These are phyloP conservation scores for Fusarium chuoi DNA, from an alignment of 2,329 filamentous ascomycete species.

Conservation along the genomic window DNA sequence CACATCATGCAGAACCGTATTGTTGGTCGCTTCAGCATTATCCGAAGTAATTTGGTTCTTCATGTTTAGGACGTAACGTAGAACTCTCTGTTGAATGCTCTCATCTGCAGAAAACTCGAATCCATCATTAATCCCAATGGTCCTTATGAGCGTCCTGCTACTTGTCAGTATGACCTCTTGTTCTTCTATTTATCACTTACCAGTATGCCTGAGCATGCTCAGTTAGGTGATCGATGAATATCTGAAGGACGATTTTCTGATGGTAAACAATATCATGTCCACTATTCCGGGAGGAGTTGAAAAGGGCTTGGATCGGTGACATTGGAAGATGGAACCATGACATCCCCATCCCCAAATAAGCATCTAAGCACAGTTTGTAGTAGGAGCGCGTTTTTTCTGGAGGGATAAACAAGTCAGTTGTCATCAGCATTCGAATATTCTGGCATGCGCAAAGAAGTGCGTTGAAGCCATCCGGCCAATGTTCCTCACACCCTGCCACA, in stretches of 20 bases:
- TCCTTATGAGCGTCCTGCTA: constrained; percentile 30
- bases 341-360: constrained; percentile 29
- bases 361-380: constrained; percentile 33
- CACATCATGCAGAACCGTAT: constrained; percentile 30
- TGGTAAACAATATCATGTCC: background rate
- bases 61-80: constrained; percentile 28
- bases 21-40: background rate
- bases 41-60: background rate
- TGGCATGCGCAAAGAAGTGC: constrained; percentile 30
- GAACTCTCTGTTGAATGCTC: background rate
- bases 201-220: constrained; percentile 31
- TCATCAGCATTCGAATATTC: constrained; percentile 18
- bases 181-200: constrained; percentile 3
- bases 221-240: constrained; percentile 30
- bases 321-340: constrained; percentile 33
- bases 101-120: background rate
- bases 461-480: constrained; percentile 40
- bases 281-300: constrained; percentile 2
- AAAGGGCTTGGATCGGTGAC: constrained; percentile 32
- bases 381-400: constrained; percentile 13
- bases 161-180: constrained; percentile 1
- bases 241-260: constrained; percentile 12
- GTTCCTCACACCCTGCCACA: constrained; percentile 26
- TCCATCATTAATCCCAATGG: constrained; percentile 1
- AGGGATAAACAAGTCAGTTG: constrained; percentile 18